Conservation (phyloP, 345 rosid genomes). For the Camelina neglecta region DNA sequence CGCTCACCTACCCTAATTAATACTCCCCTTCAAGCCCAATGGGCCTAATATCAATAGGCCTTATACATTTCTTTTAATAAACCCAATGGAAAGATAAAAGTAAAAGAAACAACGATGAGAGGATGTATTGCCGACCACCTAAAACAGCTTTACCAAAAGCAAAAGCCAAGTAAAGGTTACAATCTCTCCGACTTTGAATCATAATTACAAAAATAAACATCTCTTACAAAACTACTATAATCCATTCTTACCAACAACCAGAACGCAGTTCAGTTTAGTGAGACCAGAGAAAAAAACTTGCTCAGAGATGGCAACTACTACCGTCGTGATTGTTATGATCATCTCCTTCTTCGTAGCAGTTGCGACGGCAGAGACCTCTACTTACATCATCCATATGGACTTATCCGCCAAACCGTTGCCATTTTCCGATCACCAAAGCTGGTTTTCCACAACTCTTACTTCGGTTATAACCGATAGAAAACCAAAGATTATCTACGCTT, state of each 20-base stretch:
- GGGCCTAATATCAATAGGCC: neutral
- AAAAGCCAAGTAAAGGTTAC: constrained; percentile 32
- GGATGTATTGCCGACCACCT: constrained; percentile 24
- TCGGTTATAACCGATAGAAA: constrained; percentile 27
- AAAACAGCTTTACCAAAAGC: constrained; percentile 29
- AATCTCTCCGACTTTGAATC: constrained; percentile 24
- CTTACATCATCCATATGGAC: constrained; percentile 44
- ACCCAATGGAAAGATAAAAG: neutral
- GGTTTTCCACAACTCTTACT: constrained; percentile 44
- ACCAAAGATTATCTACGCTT: constrained; percentile 45
- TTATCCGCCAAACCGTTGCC: constrained; percentile 41
- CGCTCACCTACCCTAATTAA: no score
- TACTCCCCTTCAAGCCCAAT: neutral
- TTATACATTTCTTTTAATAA: neutral
- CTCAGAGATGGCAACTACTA: constrained; percentile 19
- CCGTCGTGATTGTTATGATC: neutral
- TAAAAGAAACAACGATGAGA: constrained; percentile 31
- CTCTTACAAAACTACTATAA: no score
- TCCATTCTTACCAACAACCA: constrained; percentile 4
- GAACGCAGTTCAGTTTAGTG: neutral
- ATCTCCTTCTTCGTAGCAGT: neutral
- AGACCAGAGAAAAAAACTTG: constrained; percentile 17
- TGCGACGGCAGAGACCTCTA: constrained; percentile 15
- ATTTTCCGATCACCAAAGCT: constrained; percentile 40
- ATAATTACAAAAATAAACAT: neutral